These are phyloP conservation scores for Diaporthe eres DNA, from an alignment of 2,329 filamentous ascomycete species.

Conservation along the genomic window DNA sequence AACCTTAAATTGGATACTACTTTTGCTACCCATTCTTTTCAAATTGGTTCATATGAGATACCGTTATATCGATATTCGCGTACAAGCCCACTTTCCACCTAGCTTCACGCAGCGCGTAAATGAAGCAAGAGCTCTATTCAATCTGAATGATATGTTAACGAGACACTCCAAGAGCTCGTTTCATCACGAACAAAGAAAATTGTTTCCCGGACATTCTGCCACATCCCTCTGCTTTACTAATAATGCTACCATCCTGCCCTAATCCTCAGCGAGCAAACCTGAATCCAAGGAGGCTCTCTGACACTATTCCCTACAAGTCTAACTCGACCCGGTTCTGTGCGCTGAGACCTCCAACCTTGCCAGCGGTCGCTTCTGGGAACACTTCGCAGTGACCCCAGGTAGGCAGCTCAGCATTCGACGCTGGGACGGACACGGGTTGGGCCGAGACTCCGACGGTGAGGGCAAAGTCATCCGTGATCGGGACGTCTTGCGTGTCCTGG, in stretches of 20 bases:
- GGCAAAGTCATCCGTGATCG: constrained; percentile 25
- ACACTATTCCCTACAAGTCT: background rate
- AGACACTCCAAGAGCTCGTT: background rate
- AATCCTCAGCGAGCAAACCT: background rate
- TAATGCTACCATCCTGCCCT: too few species aligned
- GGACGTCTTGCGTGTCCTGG: constrained; percentile 13
- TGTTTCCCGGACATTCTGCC: background rate
- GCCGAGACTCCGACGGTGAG: constrained; percentile 26
- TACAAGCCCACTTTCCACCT: background rate
- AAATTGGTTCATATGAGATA: too few species aligned
- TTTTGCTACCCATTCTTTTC: too few species aligned
- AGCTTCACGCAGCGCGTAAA: too few species aligned
- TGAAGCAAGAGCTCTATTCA: background rate
- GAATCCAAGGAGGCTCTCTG: too few species aligned
- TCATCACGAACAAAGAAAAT: too few species aligned
- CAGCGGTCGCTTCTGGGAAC: constrained; percentile 20
- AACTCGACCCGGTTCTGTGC: background rate
- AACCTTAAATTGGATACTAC: too few species aligned
- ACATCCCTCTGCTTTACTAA: too few species aligned
- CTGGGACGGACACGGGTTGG: constrained; percentile 1
- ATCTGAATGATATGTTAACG: background rate
- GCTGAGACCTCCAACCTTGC: background rate
- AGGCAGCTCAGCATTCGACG: background rate
- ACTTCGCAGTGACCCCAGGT: constrained; percentile 15
- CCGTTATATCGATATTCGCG: background rate